Base-by-base conservation (phyloP, 495 filamentous ascomycete genomes). In the Trichoderma virens region DNA sequence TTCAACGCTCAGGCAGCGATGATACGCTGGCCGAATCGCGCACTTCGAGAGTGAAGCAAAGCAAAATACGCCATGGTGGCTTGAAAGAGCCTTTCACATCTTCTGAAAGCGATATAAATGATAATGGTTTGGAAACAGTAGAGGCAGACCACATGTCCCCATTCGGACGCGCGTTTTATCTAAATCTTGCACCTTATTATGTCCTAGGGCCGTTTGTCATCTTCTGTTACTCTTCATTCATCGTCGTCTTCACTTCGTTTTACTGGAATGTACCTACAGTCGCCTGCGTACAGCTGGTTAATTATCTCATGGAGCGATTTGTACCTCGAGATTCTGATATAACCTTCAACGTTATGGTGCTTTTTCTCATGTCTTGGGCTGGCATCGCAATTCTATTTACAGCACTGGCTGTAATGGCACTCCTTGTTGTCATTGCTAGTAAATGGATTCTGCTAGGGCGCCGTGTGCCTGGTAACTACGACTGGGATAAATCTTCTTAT, bases 111-210 rank as follows among this genome's bases (percentile, higher is more conserved):
- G 61, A 62, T 18, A 43, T 4, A 11, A n/a, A 41, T n/a, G 35
- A 41, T 6, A 30, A 18, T 16, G 14, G 16, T 8, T 45, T 56
- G 59, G 25, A 63, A 68, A 67, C 63, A 25, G 25, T 9, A 3
- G 51, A 56, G 2, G 20, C 27, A 23, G 60, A 67, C 35, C n/a
- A 59, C 45, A 31, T 51, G 16, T 70, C 66, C 38, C 67, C 78
- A 7, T 81, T 80, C 62, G 76, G 78, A 20, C 74, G 78, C 35
- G 76, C 78, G 9, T 81, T 79, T 64, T 81, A 80, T 70, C 67
- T 71, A 25, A 62, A 66, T 8, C 61, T 74, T 45, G 73, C 78
- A 5, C 71, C 73, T 34, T 81, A 79, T 67, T 66, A 70, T 47
- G 78, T 82, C 18, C 68, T 76, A 16, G 68, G 70, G 16, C 72